Percentiles rank a stretch among this genome's conserved stretches.
phyloP scores from a whole-genome alignment of 305 asterid species.

The Fraxinus sp. region DNA sequence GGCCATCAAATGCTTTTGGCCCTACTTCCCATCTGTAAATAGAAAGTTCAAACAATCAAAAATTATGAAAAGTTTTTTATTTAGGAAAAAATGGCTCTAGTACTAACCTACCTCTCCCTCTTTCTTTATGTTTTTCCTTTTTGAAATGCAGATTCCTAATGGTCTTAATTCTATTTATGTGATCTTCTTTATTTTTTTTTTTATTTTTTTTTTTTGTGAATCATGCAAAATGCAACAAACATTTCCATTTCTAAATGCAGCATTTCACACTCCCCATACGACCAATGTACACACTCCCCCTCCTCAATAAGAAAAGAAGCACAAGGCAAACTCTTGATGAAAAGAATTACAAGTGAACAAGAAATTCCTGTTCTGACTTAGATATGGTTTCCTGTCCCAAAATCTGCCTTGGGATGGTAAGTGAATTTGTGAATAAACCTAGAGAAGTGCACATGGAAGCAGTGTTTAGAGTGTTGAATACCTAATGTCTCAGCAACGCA shows the following conservation, averaged over 20 bases:
- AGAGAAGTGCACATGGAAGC: not conserved
- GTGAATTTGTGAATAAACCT: not conserved
- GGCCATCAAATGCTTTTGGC: constrained; percentile 49
- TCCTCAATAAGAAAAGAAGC: not conserved
- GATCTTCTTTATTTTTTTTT: not conserved
- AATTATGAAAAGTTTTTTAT: not conserved
- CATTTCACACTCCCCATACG: not conserved
- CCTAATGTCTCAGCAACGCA: not conserved
- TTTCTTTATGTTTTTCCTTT: not conserved
- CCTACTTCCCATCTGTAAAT: constrained; percentile 49
- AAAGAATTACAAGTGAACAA: not conserved
- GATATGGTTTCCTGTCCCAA: not conserved
- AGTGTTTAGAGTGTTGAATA: not conserved
- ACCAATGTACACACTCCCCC: not conserved
- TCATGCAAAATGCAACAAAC: not conserved
- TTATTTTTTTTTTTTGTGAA: not conserved
- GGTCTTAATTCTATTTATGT: not conserved
- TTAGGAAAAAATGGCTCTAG: not conserved
- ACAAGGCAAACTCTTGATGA: not conserved
- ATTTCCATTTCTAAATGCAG: not conserved
- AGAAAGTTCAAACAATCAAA: constrained; percentile 20
- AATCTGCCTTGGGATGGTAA: not conserved
- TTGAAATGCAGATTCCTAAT: not conserved
- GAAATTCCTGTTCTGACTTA: not conserved
- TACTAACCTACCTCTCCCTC: not conserved